Conservation (phyloP, 2,329 filamentous ascomycete genomes). For the Penicillium sumatraense region DNA sequence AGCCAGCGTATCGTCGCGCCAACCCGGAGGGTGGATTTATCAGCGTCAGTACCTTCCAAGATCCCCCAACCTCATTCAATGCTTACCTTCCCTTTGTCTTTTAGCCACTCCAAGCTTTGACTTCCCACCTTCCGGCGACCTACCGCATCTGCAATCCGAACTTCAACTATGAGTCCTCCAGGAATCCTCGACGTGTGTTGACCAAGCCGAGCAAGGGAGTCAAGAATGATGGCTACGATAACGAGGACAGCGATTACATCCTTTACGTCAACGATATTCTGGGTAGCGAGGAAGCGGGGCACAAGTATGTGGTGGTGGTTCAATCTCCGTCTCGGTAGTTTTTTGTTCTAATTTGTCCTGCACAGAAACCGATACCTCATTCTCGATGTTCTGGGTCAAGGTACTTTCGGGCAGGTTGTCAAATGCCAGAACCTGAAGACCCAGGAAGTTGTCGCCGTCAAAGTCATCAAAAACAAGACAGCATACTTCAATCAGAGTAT, state of each 20-base stretch:
- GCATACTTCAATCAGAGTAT: slow-evolving; percentile 99
- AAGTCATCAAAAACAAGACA: slow-evolving; percentile 98
- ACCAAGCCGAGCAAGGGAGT: slow-evolving; percentile 98
- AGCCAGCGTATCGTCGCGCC: slow-evolving; percentile 88
- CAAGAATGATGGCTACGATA: slow-evolving; percentile 99
- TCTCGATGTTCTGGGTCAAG: slow-evolving; percentile 93
- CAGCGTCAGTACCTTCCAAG: slow-evolving; percentile 66
- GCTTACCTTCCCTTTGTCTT: slow-evolving; percentile 11
- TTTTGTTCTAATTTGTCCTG: slow-evolving; percentile 11
- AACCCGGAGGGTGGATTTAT: slow-evolving; percentile 98
- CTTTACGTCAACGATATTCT: slow-evolving; percentile 98
- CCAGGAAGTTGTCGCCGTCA: slow-evolving; percentile 96
- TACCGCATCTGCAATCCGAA: slow-evolving; percentile 97
- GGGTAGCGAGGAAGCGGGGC: slow-evolving; percentile 94
- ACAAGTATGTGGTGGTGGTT: slow-evolving; percentile 74
- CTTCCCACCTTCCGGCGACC: slow-evolving; percentile 87
- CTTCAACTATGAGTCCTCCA: slow-evolving; percentile 98
- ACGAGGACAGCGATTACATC: slow-evolving; percentile 99
- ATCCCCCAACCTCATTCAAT: background rate
- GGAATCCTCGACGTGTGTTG: slow-evolving; percentile 91
- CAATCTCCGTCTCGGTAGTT: background rate
- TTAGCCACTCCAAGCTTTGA: slow-evolving; percentile 92
- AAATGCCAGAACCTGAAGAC: slow-evolving; percentile 99
- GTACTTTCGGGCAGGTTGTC: slow-evolving; percentile 97
- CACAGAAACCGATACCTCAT: slow-evolving; percentile 91